phyloP scores from a whole-genome alignment of 1,284 basidiomycete genomes.

The Austroboletus novae-zelandiae region DNA sequence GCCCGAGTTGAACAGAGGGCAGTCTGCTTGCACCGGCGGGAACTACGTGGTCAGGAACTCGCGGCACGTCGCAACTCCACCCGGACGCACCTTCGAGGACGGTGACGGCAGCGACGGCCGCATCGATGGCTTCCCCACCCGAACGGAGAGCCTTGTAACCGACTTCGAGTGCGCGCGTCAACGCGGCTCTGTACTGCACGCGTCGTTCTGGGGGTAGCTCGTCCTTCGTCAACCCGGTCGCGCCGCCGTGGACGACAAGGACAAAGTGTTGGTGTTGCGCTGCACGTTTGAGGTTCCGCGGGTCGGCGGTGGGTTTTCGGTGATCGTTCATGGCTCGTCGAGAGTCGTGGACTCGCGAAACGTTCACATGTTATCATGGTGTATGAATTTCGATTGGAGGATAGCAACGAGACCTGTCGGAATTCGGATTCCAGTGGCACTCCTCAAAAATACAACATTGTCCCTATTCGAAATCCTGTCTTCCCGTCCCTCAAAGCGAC shows the following conservation, averaged over 20 bases:
- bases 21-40: constrained; percentile 44
- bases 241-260: constrained; percentile 79
- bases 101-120: constrained; percentile 72
- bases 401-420: too few relatives aligned
- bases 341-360: too few relatives aligned
- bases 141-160: constrained; percentile 62
- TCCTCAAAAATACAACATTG: too few relatives aligned
- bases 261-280: constrained; percentile 17
- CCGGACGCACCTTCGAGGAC: constrained; percentile 63
- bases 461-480: too few relatives aligned
- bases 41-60: neutral
- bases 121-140: constrained; percentile 80
- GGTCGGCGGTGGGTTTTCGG: too few relatives aligned
- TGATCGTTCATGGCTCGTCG: too few relatives aligned
- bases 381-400: too few relatives aligned
- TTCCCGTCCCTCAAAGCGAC: too few relatives aligned
- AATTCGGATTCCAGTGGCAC: too few relatives aligned
- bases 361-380: too few relatives aligned
- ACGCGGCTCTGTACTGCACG: constrained; percentile 53
- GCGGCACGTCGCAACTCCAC: neutral
- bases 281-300: neutral
- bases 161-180: constrained; percentile 54
- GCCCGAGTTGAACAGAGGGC: constrained; percentile 73
- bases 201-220: constrained; percentile 64
- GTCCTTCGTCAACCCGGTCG: constrained; percentile 60